These are phyloP conservation scores for Ammopiptanthus mongolicus DNA, from an alignment of 306 rosid genomes.

Conservation along the genomic window DNA sequence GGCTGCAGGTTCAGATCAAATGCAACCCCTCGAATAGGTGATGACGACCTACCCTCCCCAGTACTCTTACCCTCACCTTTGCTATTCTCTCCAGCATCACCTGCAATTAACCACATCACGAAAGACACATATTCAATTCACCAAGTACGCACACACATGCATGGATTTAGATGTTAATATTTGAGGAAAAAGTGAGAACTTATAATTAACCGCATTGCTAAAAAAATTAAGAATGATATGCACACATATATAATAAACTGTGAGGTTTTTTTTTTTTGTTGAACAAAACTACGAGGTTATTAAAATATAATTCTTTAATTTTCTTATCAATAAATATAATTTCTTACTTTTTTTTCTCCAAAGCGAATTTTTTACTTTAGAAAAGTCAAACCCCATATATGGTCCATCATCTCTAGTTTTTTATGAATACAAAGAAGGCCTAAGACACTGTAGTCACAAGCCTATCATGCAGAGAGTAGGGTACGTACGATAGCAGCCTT, in stretches of 20 bases:
- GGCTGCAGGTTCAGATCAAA: slow-evolving; percentile 17
- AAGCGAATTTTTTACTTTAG: too few species aligned
- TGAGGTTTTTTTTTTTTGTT: too few species aligned
- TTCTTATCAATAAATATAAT: too few species aligned
- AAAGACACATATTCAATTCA: not conserved
- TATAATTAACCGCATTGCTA: too few species aligned
- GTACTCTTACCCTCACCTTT: not conserved
- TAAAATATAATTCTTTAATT: too few species aligned
- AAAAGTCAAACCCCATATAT: not conserved
- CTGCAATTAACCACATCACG: not conserved
- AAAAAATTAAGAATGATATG: too few species aligned
- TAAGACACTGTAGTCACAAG: not conserved
- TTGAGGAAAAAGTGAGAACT: too few species aligned
- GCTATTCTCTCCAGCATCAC: not conserved
- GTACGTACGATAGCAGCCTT: not conserved
- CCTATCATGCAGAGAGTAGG: too few species aligned
- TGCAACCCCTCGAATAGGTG: not conserved
- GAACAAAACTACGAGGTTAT: too few species aligned
- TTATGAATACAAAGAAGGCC: not conserved
- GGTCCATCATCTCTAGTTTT: not conserved
- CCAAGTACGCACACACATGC: not conserved
- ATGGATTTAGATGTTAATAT: not conserved
- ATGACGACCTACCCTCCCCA: not conserved
- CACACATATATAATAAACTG: too few species aligned
- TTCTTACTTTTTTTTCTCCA: too few species aligned